Base-by-base conservation (phyloP, 768 basidiomycete species). In the Dioszegia hungarica region DNA sequence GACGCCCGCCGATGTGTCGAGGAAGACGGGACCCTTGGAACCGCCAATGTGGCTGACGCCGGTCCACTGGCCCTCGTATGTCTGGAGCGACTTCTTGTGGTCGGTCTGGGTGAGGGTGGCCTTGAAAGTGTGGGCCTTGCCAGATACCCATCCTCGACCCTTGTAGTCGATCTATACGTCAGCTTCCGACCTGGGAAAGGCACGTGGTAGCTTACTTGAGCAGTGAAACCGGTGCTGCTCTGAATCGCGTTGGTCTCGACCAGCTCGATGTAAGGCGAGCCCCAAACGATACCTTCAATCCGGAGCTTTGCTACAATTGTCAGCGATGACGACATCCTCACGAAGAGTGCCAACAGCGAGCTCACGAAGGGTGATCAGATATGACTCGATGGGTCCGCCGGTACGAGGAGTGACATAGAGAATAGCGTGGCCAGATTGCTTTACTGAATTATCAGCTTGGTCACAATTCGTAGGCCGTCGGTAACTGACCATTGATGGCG, bases 101-200 rank as follows among this genome's bases (percentile, higher is more conserved):
- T 80, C 11, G 82, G 63, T 60, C 37, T 64, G 44, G 0, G 81
- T 73, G n/a, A 90, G 74, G 1, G 80, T 80, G 10, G 94, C 90
- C 76, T 91, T 93, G 83, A 92, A 95, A 2, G 85, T 80, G 78
- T 99, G 94, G 3, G 89, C 84, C 75, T 91, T 93, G 54, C 94
- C 93, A 33, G 85, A 83, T 74, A 97, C 90, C 79, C 93, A 98
- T 25, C 93, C 94, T 71, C 90, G 90, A 76, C 93, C 94, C 73
- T 91, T 90, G 81, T 94, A 98, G 63, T 94, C 90, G 75, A 97
- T 86, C 74, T 81, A 64, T 70, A 73, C 53, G 78, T 49, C 82
- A 78, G 43, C 49, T 6, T 3, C 19, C 12, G 17, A n/a, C 6
- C 39, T 4, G 37, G 4, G 25, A 10, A 41, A 20, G 79, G 63